These are phyloP conservation scores for Cryoendolithus antarcticus DNA, from an alignment of 2,329 filamentous ascomycete species.

Conservation along the genomic window DNA sequence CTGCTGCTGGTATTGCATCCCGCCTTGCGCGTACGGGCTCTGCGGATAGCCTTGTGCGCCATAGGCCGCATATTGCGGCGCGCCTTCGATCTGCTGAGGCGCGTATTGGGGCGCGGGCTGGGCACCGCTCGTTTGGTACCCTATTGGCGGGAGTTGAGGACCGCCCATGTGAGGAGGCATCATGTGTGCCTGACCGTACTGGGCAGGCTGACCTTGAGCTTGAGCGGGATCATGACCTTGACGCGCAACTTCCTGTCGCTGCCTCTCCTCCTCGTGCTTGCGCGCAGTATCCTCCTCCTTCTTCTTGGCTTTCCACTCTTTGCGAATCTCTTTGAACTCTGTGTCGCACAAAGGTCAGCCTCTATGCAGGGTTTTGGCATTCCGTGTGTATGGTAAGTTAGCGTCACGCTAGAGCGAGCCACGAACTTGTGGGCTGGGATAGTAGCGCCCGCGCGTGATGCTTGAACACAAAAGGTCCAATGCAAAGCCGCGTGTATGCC, in stretches of 20 bases:
- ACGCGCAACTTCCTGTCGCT: slow-evolving; percentile 52
- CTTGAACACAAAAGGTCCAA: slow-evolving; percentile 13
- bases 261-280: slow-evolving; percentile 79
- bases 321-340: slow-evolving; percentile 99
- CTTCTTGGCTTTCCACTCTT: slow-evolving; percentile 98
- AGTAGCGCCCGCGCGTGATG: slow-evolving; percentile 19
- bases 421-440: slow-evolving; percentile 11
- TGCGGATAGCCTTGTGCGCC: slow-evolving; percentile 38
- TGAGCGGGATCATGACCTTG: slow-evolving; percentile 40
- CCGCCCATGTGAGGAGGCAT: slow-evolving; percentile 33
- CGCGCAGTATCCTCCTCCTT: slow-evolving; percentile 91
- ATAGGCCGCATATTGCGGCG: slow-evolving; percentile 35
- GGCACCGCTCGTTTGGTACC: slow-evolving; percentile 36
- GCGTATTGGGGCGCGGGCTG: slow-evolving; percentile 33
- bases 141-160: slow-evolving; percentile 39
- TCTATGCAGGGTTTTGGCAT: slow-evolving; percentile 11
- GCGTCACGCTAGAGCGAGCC: slow-evolving; percentile 20
- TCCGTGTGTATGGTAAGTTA: slow-evolving; percentile 14
- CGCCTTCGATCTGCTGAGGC: slow-evolving; percentile 34
- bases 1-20: slow-evolving; percentile 34
- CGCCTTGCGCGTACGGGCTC: slow-evolving; percentile 36
- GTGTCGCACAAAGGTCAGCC: slow-evolving; percentile 26
- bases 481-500: slow-evolving; percentile 9
- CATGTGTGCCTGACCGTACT: slow-evolving; percentile 32
- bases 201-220: slow-evolving; percentile 36